Conservation (phyloP, 2,329 filamentous ascomycete genomes). For the Ascochyta fabae region DNA sequence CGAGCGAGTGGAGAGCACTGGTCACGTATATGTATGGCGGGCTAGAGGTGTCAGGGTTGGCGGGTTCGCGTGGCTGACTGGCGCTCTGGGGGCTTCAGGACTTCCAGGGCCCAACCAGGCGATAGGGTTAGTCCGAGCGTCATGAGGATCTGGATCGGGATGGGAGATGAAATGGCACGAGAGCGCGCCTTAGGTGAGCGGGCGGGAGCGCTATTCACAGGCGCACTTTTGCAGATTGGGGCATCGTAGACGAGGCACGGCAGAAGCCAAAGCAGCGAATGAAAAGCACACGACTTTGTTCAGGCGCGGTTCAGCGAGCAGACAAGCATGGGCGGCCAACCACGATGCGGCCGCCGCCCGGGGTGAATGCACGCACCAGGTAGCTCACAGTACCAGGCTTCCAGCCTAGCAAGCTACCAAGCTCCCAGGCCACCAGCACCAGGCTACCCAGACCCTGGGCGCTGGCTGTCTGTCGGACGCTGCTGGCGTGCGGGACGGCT, state of each 20-base stretch:
- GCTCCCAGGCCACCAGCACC: too few species aligned
- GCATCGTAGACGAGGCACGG: slow-evolving; percentile 50
- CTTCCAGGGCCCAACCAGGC: slow-evolving; percentile 48
- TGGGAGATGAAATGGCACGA: slow-evolving; percentile 42
- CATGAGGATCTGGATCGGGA: slow-evolving; percentile 51
- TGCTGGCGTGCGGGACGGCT: slow-evolving; percentile 49
- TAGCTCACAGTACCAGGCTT: neutral
- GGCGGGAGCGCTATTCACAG: slow-evolving; percentile 46
- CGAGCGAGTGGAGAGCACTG: slow-evolving; percentile 50
- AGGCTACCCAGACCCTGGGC: slow-evolving; percentile 38
- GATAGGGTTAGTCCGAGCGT: slow-evolving; percentile 52
- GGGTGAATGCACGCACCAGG: slow-evolving; percentile 40
- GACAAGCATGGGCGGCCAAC: slow-evolving; percentile 40
- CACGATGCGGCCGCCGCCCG: slow-evolving; percentile 39
- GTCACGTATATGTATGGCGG: slow-evolving; percentile 54
- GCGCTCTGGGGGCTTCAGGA: slow-evolving; percentile 42
- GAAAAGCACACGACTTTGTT: slow-evolving; percentile 49
- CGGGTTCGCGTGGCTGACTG: slow-evolving; percentile 53
- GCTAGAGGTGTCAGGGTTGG: slow-evolving; percentile 48
- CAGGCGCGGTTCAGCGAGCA: slow-evolving; percentile 40
- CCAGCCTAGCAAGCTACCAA: neutral
- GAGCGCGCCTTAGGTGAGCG: slow-evolving; percentile 46
- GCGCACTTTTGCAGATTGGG: slow-evolving; percentile 47
- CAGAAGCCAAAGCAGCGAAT: slow-evolving; percentile 46
- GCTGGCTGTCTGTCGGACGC: slow-evolving; percentile 42